Evolutionary conservation across 2,329 filamentous ascomycete species (phyloP), one percentile per base, ranked within the genome.

Genomic region (Beauveria bassiana): DNA sequence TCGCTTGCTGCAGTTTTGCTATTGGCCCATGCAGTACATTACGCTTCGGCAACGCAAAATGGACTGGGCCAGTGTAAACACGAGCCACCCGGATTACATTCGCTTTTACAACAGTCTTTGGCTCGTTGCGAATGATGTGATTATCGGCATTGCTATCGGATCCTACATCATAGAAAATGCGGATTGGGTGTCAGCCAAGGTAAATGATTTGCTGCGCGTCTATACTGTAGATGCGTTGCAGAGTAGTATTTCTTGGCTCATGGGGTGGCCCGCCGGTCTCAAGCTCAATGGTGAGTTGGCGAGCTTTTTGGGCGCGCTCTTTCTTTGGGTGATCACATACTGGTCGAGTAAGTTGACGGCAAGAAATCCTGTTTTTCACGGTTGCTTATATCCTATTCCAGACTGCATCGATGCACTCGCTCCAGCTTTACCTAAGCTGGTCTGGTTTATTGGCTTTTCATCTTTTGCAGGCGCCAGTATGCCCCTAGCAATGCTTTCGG

Each of bases 61-160:
- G 65, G 91, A 96, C 68, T 98, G 95, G 93, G 90, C 92, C 62
- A 98, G 93, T 72, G 89, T 98, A 61, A 97, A 93, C 0, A 95
- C 89, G 53, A 96, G 89, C 68, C 93, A 99, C 73, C 91, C 93
- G 0, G 95, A 99, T 73, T 99, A 99, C 73, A 99, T 99, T 66
- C 89, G 95, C 18, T 99, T 99, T 75, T 99, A 98, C 77, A 99
- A 99, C 73, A 97, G 92, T 70, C 79, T 99, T 5, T 99, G 95
- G 95, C 88, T 99, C 9, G 95, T 99, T 24, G 93, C 93, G 34
- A 99, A 99, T 76, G 95, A 99, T 76, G 89, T 99, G 52, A 99
- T 99, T 66, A 98, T 99, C 63, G 96, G 95, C 28, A 97, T 99
- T 66, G 95, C 95, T 1, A 77, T 99, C 8, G 96, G 95, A 0